Base-by-base conservation (phyloP, 2,329 filamentous ascomycete species). In the Fusarium globosum region DNA sequence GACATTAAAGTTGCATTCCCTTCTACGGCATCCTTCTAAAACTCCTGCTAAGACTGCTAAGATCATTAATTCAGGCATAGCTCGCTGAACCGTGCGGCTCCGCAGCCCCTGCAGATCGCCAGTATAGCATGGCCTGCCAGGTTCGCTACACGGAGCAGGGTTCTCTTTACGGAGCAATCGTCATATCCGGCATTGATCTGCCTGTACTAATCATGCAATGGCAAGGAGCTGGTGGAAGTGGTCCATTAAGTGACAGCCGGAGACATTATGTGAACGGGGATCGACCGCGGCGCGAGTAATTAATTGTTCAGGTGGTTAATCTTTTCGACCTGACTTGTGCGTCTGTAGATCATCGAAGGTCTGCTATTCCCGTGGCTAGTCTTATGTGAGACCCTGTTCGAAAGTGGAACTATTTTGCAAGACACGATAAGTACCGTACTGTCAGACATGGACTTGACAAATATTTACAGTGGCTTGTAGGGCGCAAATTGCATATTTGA, bases 101-200 rank as follows among this genome's bases (percentile, higher is more conserved):
- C 52, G 39, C 33, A 55, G 28, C 58, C 58, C 58, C 58, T 61
- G 58, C 48, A 61, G 58, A 61, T 61, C 36, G 18, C 48, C 28
- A 9, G 21, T 21, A 57, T 56, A 33, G n/a, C 48, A 42, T 61
- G 48, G 36, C 48, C n/a, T 28, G 38, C 58, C 36, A 28, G 7
- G 36, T 16, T n/a, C 20, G 23, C 8, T 36, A 4, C 13, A 39
- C 38, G 48, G 48, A 61, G n/a, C 3, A 52, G 30, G 10, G 36
- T 16, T n/a, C 20, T 20, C 14, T 36, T 2, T 20, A 39, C 38
- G 58, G 48, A 61, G 30, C 3, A 52, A 14, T 35, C 23, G 4
- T 42, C 46, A 3, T 16, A 55, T 55, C 2, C 21, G 58, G 58
- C 35, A 55, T 42, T 28, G 58, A 61, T 61, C 58, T 23, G 5